Percentiles rank a stretch among this genome's conserved stretches.
Conservation (phyloP, 345 rosid genomes). For the Eucalyptus marginata region DNA sequence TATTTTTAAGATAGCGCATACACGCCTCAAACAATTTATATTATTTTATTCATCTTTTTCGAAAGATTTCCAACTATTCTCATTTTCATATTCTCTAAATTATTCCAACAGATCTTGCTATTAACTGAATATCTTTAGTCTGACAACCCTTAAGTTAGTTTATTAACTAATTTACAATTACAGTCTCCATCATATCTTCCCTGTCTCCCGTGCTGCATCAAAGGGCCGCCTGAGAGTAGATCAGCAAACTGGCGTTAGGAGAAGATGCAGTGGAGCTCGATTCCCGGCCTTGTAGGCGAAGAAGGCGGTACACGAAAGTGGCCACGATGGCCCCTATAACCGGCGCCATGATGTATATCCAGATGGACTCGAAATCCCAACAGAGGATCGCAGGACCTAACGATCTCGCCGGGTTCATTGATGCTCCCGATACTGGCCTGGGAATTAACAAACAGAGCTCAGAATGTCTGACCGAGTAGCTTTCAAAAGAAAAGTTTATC, state of each 20-base stretch:
- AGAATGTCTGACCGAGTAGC: neutral
- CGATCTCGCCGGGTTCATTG: constrained; percentile 90
- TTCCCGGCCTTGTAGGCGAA: constrained; percentile 18
- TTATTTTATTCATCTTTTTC: too few species aligned
- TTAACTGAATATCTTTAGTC: neutral
- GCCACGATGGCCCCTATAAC: constrained; percentile 56
- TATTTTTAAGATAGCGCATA: too few species aligned
- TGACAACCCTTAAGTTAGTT: neutral
- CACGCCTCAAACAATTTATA: neutral
- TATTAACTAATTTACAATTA: neutral
- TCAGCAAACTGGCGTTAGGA: constrained; percentile 5
- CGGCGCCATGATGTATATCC: constrained; percentile 80
- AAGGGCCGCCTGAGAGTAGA: neutral
- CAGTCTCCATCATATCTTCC: neutral
- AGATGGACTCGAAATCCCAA: constrained; percentile 50
- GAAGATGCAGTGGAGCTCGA: constrained; percentile 15
- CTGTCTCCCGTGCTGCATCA: neutral
- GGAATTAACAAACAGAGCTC: neutral
- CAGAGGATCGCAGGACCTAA: constrained; percentile 81
- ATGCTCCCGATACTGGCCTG: constrained; percentile 92
- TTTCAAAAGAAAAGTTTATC: neutral
- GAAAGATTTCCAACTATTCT: neutral
- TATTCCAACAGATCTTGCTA: neutral
- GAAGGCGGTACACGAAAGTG: constrained; percentile 24
- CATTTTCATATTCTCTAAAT: too few species aligned